Evolutionary conservation across 306 rosid genomes (phyloP).

Genomic region (Boehmeria nivea): DNA sequence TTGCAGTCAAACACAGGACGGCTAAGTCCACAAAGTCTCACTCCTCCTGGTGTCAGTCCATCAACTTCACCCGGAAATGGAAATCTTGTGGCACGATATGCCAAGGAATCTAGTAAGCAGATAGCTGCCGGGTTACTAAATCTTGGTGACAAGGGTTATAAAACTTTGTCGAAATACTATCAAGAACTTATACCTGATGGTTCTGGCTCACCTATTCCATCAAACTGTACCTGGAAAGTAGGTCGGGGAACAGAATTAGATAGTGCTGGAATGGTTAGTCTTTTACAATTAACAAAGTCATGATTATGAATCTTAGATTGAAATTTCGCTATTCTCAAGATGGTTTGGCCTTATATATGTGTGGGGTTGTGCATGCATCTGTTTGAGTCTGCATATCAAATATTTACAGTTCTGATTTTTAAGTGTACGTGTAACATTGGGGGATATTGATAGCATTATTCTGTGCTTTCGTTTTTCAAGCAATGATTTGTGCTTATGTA

Average conservation of each 20-base stretch:
- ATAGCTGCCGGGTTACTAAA: constrained; percentile 79
- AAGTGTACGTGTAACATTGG: constrained; percentile 1
- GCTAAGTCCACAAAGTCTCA: constrained; percentile 84
- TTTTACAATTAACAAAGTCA: constrained; percentile 12
- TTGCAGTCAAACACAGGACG: constrained; percentile 60
- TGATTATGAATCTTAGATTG: not conserved
- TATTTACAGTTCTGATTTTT: not conserved
- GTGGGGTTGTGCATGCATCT: too few relatives aligned
- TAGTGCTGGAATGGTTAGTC: constrained; percentile 85
- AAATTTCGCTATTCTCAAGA: not conserved
- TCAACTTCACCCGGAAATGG: constrained; percentile 91
- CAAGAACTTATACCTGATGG: constrained; percentile 90
- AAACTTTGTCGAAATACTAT: constrained; percentile 85
- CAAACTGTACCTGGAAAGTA: constrained; percentile 76
- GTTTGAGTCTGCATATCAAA: too few relatives aligned
- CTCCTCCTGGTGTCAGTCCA: constrained; percentile 88
- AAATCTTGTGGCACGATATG: constrained; percentile 88
- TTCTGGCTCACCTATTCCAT: constrained; percentile 77
- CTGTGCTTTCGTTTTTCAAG: constrained; percentile 11
- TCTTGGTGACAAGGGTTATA: constrained; percentile 90
- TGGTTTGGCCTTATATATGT: too few relatives aligned
- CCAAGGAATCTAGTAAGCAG: constrained; percentile 97
- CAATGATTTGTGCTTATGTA: not conserved
- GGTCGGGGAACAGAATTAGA: constrained; percentile 65
- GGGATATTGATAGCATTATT: not conserved